Base-by-base conservation (phyloP, 495 filamentous ascomycete species). In the Trichoderma orchidacearum region DNA sequence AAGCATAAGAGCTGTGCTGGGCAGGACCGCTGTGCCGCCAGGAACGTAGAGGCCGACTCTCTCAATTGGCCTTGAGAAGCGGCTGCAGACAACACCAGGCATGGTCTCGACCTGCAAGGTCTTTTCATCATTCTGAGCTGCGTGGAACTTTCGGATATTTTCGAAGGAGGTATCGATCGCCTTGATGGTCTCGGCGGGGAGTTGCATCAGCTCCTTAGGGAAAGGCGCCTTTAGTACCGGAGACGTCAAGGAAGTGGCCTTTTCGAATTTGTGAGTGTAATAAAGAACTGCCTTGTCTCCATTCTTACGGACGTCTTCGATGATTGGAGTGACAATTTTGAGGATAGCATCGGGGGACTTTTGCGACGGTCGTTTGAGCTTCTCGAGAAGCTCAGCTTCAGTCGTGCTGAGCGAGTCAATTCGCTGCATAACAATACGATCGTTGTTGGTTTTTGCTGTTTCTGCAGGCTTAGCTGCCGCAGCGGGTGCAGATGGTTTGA, bases 231-330 rank as follows among this genome's bases (percentile, higher is more conserved):
- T 80, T 58, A 98, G 73, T 35, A 98, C 90, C 0, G 91, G 89
- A 0, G 90, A 91, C 15, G 82, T 93, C 50, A 98, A 74, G 0
- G 87, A 90, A 0, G 85, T 92, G 1, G 93, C 94, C 71, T 89
- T 94, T 63, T 98, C 93, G 62, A 98, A 98, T 72, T 93, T 92
- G 78, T 95, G 89, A 0, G 93, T 96, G 64, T 95, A 96, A 55
- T 84, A 84, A 51, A 97, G 79, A 13, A 98, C 75, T 1, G 86
- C 93, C 60, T 85, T 82, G 69, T 98, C 93, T 27, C 93, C 94
- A 41, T 83, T 78, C 21, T 80, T 72, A 21, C 83, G 85, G 51
- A 98, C 82, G 58, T 88, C 88, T 38, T 88, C 80, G 60, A 98
- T 86, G 61, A 98, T 98, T 2, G 93, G 93, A 15, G 80, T 83